These are phyloP conservation scores for Stipa capillata DNA, from an alignment of 176 grass and related monocot species.

Conservation along the genomic window DNA sequence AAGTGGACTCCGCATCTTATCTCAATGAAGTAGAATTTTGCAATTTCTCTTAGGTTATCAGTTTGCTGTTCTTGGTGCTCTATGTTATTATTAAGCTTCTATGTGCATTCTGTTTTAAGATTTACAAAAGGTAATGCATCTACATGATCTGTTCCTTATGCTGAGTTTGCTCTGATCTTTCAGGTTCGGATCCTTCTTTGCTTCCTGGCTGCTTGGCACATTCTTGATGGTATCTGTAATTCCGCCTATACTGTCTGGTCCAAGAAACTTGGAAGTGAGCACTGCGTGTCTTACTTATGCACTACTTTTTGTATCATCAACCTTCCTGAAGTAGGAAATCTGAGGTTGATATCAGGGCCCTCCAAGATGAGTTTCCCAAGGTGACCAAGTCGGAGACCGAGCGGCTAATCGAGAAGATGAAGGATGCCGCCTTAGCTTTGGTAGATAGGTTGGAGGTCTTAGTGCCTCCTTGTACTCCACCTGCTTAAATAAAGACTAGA, in stretches of 20 bases:
- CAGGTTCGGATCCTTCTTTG: conserved; percentile 82
- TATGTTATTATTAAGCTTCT: neutral
- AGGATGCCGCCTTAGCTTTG: too few species aligned
- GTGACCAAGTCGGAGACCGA: too few species aligned
- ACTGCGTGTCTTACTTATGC: conserved; percentile 71
- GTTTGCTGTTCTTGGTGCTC: neutral
- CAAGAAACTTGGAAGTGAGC: conserved; percentile 87
- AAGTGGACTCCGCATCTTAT: neutral
- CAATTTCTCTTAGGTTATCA: neutral
- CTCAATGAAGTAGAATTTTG: neutral
- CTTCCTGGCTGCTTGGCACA: conserved; percentile 79
- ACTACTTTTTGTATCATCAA: conserved; percentile 80
- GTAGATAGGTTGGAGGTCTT: too few species aligned
- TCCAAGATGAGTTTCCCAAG: too few species aligned
- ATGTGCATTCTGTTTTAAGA: neutral
- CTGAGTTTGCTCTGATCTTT: conserved; percentile 19
- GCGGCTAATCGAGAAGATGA: too few species aligned
- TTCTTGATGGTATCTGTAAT: conserved; percentile 96
- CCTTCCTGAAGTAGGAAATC: conserved; percentile 70
- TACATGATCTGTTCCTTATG: neutral
- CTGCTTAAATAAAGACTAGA: too few species aligned
- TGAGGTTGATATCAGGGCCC: too few species aligned
- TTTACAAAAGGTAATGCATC: neutral
- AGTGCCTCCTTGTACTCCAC: too few species aligned
- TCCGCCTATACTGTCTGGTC: conserved; percentile 63